Base-by-base conservation (phyloP, 2,329 filamentous ascomycete species). In the Fusarium albidum region DNA sequence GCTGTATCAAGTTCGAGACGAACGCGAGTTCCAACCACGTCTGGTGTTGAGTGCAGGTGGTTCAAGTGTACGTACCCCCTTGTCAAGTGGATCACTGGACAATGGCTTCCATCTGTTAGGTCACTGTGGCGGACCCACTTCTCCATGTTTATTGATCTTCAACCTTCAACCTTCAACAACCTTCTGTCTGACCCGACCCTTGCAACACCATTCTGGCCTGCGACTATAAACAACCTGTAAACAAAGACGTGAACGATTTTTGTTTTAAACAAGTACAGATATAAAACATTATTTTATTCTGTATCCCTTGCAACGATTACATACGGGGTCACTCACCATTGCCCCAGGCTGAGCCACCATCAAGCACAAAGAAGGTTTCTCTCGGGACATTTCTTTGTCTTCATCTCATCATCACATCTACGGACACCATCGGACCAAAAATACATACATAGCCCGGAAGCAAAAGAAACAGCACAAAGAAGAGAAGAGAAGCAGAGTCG, bases 71-170 rank as follows among this genome's bases (percentile, higher is more conserved):
- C 21, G 21, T 21, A 21, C 21, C 7, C 21, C 7, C 5, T 29
- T 15, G 14, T 17, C 14, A 31, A 41, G 39, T 11, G 26, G 28
- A 31, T n/a, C n/a, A n/a, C n/a, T n/a, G n/a, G n/a, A n/a, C n/a
- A 27, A 17, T 28, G 21, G 15, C 25, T 26, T 26, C n/a, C n/a
- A n/a, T n/a, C n/a, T 9, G 9, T 25, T 25, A 14, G 29, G 12
- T 40, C n/a, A 14, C 32, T n/a, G 21, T n/a, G 9, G 12, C 13
- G 40, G 21, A 34, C 26, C 41, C 58, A 49, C 58, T 46, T 46
- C 39, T 9, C 21, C 21, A 34, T 52, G 42, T 52, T 59, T 55
- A 61, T 52, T 13, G 18, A 51, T 44, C 45, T 51, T 21, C 32
- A 46, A 8, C 33, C n/a, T 39, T 6, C 6, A 33, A n/a, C n/a